Conservation (phyloP, 192 early-diverging fungal genomes). For the Paraglomus occultum region DNA sequence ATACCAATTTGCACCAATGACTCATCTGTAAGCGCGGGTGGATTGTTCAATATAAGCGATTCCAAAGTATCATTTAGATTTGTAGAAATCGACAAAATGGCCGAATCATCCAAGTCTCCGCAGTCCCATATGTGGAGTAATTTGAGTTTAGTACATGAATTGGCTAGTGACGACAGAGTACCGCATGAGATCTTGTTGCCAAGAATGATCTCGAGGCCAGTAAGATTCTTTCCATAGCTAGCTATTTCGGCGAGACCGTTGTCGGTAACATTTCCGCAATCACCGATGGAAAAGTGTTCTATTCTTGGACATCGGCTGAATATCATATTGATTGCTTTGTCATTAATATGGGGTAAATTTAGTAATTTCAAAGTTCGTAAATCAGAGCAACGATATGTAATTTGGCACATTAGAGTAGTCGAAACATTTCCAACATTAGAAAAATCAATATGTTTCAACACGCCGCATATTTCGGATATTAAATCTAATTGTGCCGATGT, state of each 20-base stretch:
- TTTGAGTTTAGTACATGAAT: constrained; percentile 12
- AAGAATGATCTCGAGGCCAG: constrained; percentile 17
- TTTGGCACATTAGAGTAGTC: constrained; percentile 1
- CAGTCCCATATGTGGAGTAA: constrained; percentile 30
- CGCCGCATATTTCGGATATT: constrained; percentile 24
- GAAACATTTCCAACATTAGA: constrained; percentile 6
- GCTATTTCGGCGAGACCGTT: not conserved
- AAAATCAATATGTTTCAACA: constrained; percentile 22
- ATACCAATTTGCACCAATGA: constrained; percentile 15
- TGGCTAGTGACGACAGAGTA: constrained; percentile 9
- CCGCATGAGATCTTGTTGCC: constrained; percentile 4
- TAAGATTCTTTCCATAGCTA: not conserved
- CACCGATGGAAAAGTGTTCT: constrained; percentile 21
- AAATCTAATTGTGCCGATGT: not conserved
- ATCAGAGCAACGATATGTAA: constrained; percentile 13
- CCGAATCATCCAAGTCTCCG: not conserved
- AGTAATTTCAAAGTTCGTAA: constrained; percentile 25
- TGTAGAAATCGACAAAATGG: not conserved
- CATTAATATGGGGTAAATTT: constrained; percentile 24
- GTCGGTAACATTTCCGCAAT: constrained; percentile 15
- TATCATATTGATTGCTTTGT: not conserved
- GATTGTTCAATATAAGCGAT: constrained; percentile 23
- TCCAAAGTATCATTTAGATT: constrained; percentile 14
- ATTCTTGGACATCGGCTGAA: constrained; percentile 6
- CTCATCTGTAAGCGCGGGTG: constrained; percentile 13